Percentiles rank a stretch among this genome's conserved stretches.
phyloP scores from a whole-genome alignment of 176 grass and related monocot genomes.

The Oryza glaberrima region DNA sequence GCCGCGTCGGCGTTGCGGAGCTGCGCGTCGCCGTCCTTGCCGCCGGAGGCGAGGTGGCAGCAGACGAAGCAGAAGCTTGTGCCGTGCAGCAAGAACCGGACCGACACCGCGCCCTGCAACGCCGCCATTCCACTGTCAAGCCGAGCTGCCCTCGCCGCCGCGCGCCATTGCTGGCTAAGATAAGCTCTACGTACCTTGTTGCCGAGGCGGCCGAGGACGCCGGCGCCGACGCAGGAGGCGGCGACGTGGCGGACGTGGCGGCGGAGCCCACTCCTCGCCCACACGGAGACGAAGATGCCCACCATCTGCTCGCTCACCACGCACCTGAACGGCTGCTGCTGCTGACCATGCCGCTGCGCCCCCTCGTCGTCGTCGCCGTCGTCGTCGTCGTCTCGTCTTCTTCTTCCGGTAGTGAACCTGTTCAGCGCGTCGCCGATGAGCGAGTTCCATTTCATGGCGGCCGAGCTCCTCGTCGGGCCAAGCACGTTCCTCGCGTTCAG shows the following conservation, averaged over 20 bases:
- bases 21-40: conserved; percentile 51
- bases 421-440: conserved; percentile 70
- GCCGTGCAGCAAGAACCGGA: conserved; percentile 70
- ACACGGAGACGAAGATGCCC: conserved; percentile 69
- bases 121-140: not conserved
- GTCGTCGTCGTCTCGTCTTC: not conserved
- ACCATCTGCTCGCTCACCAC: conserved; percentile 86
- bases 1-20: conserved; percentile 64
- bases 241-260: conserved; percentile 45
- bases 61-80: conserved; percentile 94
- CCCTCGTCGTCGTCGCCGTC: not conserved
- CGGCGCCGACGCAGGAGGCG: conserved; percentile 61
- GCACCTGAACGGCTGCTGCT: conserved; percentile 47
- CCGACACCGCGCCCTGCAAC: conserved; percentile 76
- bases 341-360: not conserved
- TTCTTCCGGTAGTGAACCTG: conserved; percentile 3
- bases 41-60: conserved; percentile 85
- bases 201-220: conserved; percentile 75
- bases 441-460: conserved; percentile 69
- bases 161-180: not conserved
- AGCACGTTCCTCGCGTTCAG: conserved; percentile 76
- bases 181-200: conserved; percentile 60
- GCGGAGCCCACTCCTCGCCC: conserved; percentile 56
- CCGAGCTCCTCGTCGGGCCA: conserved; percentile 60
- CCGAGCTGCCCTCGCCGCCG: not conserved